Evolutionary conservation across 2,329 filamentous ascomycete species (phyloP).

Genomic region (Aspergillus brasiliensis): DNA sequence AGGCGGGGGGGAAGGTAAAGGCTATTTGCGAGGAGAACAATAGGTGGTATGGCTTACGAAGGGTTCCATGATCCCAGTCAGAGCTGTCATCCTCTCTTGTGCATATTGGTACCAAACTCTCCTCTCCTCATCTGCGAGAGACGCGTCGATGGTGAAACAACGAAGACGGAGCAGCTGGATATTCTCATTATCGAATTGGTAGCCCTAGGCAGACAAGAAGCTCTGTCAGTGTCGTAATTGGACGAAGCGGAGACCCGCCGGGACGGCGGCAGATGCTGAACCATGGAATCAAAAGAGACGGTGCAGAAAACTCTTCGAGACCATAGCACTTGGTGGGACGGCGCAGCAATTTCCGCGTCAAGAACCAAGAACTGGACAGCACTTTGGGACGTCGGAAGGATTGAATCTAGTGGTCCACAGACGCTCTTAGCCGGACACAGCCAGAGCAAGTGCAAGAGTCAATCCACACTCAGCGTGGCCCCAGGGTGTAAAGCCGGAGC

Average conservation of each 20-base stretch:
- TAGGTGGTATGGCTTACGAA: conserved; percentile 71
- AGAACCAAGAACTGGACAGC: conserved; percentile 13
- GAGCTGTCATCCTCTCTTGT: conserved; percentile 64
- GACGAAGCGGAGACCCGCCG: conserved; percentile 18
- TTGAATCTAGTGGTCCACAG: conserved; percentile 4
- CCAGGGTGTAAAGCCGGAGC: conserved; percentile 20
- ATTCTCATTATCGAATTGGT: conserved; percentile 71
- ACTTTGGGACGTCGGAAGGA: neutral
- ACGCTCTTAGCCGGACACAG: neutral
- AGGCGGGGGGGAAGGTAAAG: conserved; percentile 18
- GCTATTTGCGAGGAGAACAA: conserved; percentile 26
- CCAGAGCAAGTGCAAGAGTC: neutral
- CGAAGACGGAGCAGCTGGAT: conserved; percentile 78
- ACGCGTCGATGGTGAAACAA: conserved; percentile 73
- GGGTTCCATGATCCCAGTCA: conserved; percentile 70
- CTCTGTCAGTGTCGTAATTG: conserved; percentile 25
- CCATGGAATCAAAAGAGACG: conserved; percentile 44
- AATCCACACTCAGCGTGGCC: neutral
- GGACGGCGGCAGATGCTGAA: conserved; percentile 31
- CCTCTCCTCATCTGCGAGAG: conserved; percentile 63
- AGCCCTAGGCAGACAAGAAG: conserved; percentile 60
- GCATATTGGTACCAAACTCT: conserved; percentile 58
- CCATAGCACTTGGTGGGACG: conserved; percentile 21
- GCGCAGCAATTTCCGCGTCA: conserved; percentile 17
- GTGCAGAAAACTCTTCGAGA: conserved; percentile 30